These are phyloP conservation scores for Candida pseudofarinosa DNA, from an alignment of 805 yeast species.

Conservation along the genomic window DNA sequence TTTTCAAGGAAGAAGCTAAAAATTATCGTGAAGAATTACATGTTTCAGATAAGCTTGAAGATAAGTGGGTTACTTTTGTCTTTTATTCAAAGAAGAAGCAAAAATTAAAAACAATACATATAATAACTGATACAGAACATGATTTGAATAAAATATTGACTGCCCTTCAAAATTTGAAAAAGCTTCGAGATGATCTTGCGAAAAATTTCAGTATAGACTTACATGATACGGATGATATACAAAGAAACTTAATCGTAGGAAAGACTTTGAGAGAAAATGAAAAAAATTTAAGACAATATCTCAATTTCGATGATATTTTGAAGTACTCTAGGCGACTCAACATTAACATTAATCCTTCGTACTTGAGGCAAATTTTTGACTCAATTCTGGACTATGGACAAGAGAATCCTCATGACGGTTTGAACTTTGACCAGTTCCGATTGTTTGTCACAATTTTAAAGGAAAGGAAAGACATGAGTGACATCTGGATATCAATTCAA, in stretches of 20 bases:
- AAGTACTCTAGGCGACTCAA: conserved; percentile 64
- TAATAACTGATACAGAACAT: conserved; percentile 63
- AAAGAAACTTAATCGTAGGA: conserved; percentile 21
- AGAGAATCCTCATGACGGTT: conserved; percentile 19
- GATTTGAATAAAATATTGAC: conserved; percentile 53
- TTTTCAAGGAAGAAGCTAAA: conserved; percentile 67
- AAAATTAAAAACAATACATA: conserved; percentile 74
- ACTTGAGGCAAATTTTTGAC: conserved; percentile 48
- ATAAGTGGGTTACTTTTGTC: conserved; percentile 77
- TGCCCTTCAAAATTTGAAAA: conserved; percentile 58
- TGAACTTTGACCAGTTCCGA: conserved; percentile 73
- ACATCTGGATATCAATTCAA: conserved; percentile 43
- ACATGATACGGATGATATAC: conserved; percentile 30
- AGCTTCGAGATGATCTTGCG: conserved; percentile 59
- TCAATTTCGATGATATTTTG: conserved; percentile 65
- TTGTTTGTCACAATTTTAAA: conserved; percentile 66
- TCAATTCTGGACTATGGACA: conserved; percentile 27
- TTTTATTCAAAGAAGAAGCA: conserved; percentile 57
- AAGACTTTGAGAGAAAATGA: conserved; percentile 14
- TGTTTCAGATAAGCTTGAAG: conserved; percentile 59
- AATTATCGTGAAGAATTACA: conserved; percentile 85
- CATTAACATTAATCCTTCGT: conserved; percentile 59
- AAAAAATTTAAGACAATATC: conserved; percentile 21
- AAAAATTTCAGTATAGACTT: conserved; percentile 46
- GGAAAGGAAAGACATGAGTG: conserved; percentile 55